These are phyloP conservation scores for Thuja plicata DNA, from an alignment of 83 land plant genomes.

Conservation along the genomic window DNA sequence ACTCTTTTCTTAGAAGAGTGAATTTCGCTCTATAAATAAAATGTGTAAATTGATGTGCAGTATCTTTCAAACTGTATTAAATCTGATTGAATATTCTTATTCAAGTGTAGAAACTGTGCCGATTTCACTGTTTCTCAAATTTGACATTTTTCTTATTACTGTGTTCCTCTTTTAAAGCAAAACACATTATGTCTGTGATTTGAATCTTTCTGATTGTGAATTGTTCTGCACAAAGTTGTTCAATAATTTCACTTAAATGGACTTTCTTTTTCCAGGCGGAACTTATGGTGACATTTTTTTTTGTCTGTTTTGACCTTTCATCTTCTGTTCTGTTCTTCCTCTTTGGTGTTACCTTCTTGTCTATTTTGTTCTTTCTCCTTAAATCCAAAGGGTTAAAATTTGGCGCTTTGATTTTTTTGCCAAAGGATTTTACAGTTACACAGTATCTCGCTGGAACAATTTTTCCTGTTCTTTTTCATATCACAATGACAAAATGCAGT, in stretches of 20 bases:
- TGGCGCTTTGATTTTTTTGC: not conserved
- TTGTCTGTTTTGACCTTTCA: not conserved
- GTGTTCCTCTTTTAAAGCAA: not conserved
- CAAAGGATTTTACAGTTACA: not conserved
- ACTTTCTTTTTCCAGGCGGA: not conserved
- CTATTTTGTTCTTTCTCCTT: not conserved
- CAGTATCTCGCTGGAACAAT: too few relatives aligned
- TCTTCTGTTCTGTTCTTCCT: not conserved
- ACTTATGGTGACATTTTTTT: not conserved
- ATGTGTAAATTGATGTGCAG: not conserved
- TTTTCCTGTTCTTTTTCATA: too few relatives aligned
- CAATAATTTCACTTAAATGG: not conserved
- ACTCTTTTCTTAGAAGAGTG: not conserved
- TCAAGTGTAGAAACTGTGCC: not conserved
- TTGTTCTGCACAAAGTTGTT: not conserved
- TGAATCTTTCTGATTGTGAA: not conserved
- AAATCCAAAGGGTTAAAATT: not conserved
- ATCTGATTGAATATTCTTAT: not conserved
- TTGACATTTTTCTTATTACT: not conserved
- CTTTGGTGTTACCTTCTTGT: not conserved
- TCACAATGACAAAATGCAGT: not conserved
- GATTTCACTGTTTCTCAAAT: not conserved
- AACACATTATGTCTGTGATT: not conserved
- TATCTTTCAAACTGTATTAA: not conserved
- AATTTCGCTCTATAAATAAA: not conserved